phyloP scores from a whole-genome alignment of 805 yeast genomes.

The Ogataea glucozyma region DNA sequence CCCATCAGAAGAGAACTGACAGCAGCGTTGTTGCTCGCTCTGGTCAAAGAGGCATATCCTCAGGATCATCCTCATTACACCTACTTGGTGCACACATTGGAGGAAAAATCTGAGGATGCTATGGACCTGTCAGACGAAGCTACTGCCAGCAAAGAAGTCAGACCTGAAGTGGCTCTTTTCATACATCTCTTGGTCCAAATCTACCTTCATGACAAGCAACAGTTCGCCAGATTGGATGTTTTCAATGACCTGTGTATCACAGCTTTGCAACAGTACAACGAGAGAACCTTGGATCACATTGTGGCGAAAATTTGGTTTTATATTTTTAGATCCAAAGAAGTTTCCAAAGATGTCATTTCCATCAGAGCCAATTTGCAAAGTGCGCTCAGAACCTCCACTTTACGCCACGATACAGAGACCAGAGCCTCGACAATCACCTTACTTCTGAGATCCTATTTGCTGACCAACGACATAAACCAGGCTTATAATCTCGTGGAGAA shows the following conservation, averaged over 20 bases:
- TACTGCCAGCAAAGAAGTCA: slow-evolving; percentile 39
- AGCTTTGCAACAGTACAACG: slow-evolving; percentile 65
- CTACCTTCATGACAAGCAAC: slow-evolving; percentile 64
- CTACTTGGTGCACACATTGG: slow-evolving; percentile 40
- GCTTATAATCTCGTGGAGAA: slow-evolving; percentile 90
- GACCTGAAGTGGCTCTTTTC: slow-evolving; percentile 81
- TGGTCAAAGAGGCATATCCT: slow-evolving; percentile 60
- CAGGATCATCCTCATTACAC: slow-evolving; percentile 43
- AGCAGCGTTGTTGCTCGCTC: slow-evolving; percentile 51
- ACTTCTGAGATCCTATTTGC: slow-evolving; percentile 75
- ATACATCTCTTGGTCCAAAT: slow-evolving; percentile 78
- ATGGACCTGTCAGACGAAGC: slow-evolving; percentile 36
- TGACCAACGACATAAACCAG: slow-evolving; percentile 77
- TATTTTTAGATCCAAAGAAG: slow-evolving; percentile 75
- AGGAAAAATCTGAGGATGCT: slow-evolving; percentile 35
- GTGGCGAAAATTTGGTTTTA: slow-evolving; percentile 94
- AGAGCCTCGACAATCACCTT: slow-evolving; percentile 86
- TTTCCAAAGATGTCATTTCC: slow-evolving; percentile 50
- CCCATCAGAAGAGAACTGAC: slow-evolving; percentile 66
- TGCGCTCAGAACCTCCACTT: slow-evolving; percentile 82
- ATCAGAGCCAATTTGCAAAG: slow-evolving; percentile 69
- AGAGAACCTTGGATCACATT: slow-evolving; percentile 81
- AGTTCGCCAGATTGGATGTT: slow-evolving; percentile 47
- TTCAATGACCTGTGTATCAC: slow-evolving; percentile 55
- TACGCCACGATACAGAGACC: slow-evolving; percentile 91